Evolutionary conservation across 2,329 filamentous ascomycete species (phyloP).

Genomic region (Ceratocystis variospora): DNA sequence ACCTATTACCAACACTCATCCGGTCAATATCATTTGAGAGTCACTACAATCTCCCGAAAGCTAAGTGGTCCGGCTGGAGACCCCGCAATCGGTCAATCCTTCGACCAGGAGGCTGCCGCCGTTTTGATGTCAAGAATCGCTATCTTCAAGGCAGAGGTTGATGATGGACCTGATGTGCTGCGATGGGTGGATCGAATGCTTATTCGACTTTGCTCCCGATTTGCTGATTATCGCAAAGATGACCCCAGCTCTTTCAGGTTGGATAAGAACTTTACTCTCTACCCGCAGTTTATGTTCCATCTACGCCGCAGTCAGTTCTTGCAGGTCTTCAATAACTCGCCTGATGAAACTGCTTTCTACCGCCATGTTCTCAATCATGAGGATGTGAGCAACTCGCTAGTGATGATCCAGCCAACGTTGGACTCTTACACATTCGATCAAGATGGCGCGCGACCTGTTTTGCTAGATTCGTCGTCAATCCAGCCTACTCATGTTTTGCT

Average conservation of each 20-base stretch:
- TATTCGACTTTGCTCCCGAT: conserved; percentile 87
- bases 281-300: conserved; percentile 99
- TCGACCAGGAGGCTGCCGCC: conserved; percentile 94
- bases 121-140: conserved; percentile 99
- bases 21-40: conserved; percentile 87
- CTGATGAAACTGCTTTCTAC: conserved; percentile 98
- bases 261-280: conserved; percentile 98
- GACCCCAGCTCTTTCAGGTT: conserved; percentile 92
- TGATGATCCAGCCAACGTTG: conserved; percentile 97
- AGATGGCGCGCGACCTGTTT: conserved; percentile 81
- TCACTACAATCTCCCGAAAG: conserved; percentile 84
- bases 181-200: conserved; percentile 98
- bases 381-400: conserved; percentile 86
- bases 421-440: conserved; percentile 97
- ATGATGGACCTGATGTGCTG: conserved; percentile 94
- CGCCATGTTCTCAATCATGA: conserved; percentile 94
- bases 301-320: conserved; percentile 91
- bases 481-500: conserved; percentile 87
- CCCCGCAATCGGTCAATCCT: conserved; percentile 87
- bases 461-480: conserved; percentile 91
- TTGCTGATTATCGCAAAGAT: conserved; percentile 96
- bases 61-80: conserved; percentile 89
- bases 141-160: conserved; percentile 96
- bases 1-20: conserved; percentile 98
- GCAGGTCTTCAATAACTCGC: conserved; percentile 98